Evolutionary conservation across 306 rosid genomes (phyloP), one percentile per base, ranked within the genome.

Genomic region (Ceratonia siliqua): DNA sequence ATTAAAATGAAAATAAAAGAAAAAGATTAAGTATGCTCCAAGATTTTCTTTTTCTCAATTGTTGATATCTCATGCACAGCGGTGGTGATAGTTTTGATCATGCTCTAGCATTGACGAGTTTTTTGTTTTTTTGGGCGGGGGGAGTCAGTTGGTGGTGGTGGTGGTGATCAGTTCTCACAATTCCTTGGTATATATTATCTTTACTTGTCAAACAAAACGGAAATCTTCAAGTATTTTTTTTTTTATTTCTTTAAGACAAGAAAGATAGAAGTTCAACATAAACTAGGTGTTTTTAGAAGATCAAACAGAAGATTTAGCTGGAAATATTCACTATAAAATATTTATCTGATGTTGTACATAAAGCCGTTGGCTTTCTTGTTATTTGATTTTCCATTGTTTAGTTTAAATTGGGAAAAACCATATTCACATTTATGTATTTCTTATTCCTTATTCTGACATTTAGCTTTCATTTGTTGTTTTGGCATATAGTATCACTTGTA

Each of bases 321-420:
- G 53, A 14, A 21, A 70, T 36, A 39, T 76, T 53, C 27, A 2
- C 33, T 32, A 18, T 17, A 12, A 56, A 10, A 21, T 71, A 56
- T 71, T 72, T 41, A 22, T 21, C 67, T 18, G 30, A 18, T 45
- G 61, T 22, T 66, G 22, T 62, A 33, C 25, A 35, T 67, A 36
- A 59, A 59, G 66, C 66, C 14, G 1, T 59, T 59, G 22, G 42
- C 24, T 70, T 76, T 18, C 55, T 41, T 45, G 28, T 39, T 66
- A 28, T 76, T 65, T 49, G 22, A 65, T 59, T 70, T 56, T 67
- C 70, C 53, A 45, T 67, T 72, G 9, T 67, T 73, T 35, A 57
- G 68, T 70, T 74, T 73, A 27, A 69, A 64, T 12, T 73, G 56
- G 43, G 28, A 45, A 68, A 6, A 64, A 41, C 54, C 46, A 73